These are phyloP conservation scores for Naganishia onofrii DNA, from an alignment of 768 basidiomycete genomes.

Conservation along the genomic window DNA sequence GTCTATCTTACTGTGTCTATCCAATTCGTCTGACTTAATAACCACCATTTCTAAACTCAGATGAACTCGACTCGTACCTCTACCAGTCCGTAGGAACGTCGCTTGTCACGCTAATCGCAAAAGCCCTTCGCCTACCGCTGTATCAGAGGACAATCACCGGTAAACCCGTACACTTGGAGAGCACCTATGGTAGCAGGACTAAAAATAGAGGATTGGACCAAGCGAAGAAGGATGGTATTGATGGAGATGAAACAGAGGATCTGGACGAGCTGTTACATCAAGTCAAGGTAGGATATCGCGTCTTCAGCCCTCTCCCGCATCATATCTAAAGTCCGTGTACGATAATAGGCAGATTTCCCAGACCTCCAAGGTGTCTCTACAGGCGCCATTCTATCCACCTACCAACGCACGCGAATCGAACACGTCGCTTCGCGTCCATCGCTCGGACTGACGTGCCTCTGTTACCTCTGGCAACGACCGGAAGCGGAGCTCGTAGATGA, in stretches of 20 bases:
- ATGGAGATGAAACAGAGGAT: slow-evolving; percentile 96
- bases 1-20: background rate
- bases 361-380: slow-evolving; percentile 83
- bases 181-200: slow-evolving; percentile 75
- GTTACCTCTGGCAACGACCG: slow-evolving; percentile 90
- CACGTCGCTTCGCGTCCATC: slow-evolving; percentile 76
- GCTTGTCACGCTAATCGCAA: slow-evolving; percentile 79
- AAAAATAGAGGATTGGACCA: slow-evolving; percentile 41
- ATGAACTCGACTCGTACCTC: slow-evolving; percentile 96
- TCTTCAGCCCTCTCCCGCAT: slow-evolving; percentile 11
- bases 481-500: slow-evolving; percentile 79
- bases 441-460: slow-evolving; percentile 72
- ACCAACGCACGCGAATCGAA: slow-evolving; percentile 93
- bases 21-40: background rate
- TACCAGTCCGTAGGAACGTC: slow-evolving; percentile 99
- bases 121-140: slow-evolving; percentile 79
- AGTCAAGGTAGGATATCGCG: slow-evolving; percentile 66
- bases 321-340: background rate
- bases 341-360: slow-evolving; percentile 65
- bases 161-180: slow-evolving; percentile 70
- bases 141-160: slow-evolving; percentile 79
- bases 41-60: slow-evolving; percentile 55
- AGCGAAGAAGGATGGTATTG: slow-evolving; percentile 51
- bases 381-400: slow-evolving; percentile 95
- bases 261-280: slow-evolving; percentile 67